Conservation (phyloP, 305 asterid genomes). For the Solanum hybrid region DNA sequence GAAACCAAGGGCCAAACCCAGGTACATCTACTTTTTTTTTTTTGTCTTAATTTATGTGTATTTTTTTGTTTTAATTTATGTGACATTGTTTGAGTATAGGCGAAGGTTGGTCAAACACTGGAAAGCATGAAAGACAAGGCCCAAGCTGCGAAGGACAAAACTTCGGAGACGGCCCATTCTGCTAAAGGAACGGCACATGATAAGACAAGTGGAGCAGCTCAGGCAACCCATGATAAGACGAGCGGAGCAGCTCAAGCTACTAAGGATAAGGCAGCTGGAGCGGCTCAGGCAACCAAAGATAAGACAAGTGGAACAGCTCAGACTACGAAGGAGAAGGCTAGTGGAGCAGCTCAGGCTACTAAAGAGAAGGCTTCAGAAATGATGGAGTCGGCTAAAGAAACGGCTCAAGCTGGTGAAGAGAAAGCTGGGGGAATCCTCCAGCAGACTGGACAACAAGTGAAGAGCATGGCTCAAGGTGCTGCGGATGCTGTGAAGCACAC, state of each 20-base stretch:
- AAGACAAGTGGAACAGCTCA: constrained; percentile 30
- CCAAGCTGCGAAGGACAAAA: constrained; percentile 37
- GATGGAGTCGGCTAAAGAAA: constrained; percentile 46
- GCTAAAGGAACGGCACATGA: constrained; percentile 16
- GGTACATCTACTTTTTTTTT: constrained; percentile 12
- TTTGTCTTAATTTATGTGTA: not conserved
- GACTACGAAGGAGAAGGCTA: constrained; percentile 43
- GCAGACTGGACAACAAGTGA: constrained; percentile 60
- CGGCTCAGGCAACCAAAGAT: constrained; percentile 23
- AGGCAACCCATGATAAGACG: not conserved
- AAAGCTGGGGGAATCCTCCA: constrained; percentile 57
- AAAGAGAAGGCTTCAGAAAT: constrained; percentile 52
- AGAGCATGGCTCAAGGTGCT: constrained; percentile 69
- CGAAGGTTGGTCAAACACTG: constrained; percentile 46
- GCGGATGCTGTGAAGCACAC: constrained; percentile 68
- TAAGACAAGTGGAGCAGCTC: constrained; percentile 17
- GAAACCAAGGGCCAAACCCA: constrained; percentile 74
- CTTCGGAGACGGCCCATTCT: constrained; percentile 18
- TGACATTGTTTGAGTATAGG: constrained; percentile 22
- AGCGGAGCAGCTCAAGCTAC: not conserved
- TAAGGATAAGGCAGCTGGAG: constrained; percentile 1
- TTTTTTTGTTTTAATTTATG: not conserved
- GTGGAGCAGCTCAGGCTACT: constrained; percentile 39
- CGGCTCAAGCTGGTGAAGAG: constrained; percentile 56
- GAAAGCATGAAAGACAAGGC: constrained; percentile 48